Base-by-base conservation (phyloP, 1,284 basidiomycete genomes). In the Ustilago curta region DNA sequence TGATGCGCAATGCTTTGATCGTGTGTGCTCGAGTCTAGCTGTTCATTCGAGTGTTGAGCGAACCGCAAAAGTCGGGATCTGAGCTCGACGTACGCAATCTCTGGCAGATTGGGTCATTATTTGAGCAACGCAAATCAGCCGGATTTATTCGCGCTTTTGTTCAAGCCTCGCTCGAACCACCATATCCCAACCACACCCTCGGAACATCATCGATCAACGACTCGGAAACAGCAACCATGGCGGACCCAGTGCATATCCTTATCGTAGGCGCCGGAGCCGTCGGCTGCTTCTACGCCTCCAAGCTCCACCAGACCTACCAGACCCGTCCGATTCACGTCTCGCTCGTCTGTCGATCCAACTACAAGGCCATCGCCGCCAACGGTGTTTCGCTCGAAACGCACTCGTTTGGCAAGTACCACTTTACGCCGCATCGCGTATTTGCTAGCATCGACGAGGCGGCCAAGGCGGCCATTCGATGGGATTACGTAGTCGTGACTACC, bases 331-430 rank as follows among this genome's bases (percentile, higher is more conserved):
- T 86, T 25, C 67, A 78, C 8, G 86, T 87, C 16, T 86, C 85
- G 11, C 81, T 87, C 16, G 85, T 86, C 5, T 87, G 86, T 57
- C 85, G 87, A 3, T 87, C 86, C 19, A 87, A 87, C 79, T 87
- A 87, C 70, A 56, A 78, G 4, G 77, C 84, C 11, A 85, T 87
- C 55, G 78, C 82, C 21, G 43, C 52, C 16, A 29, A 70, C 3
- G 86, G 86, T 1, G 81, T 87, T 9, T 43, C 70, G n/a, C 71
- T 87, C 52, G 56, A 82, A 49, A 87, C 86, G 19, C 83, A 83
- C 57, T 71, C 74, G 18, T 87, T 86, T 72, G 87, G 87, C 37
- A 70, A 84, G 37, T 87, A 87, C 59, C 77, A 83, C 27, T 87
- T 86, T 53, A 44, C 55, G 18, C 87, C 87, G 0, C 73, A 85